These are phyloP conservation scores for Arachnomyces sp. DNA, from an alignment of 2,329 filamentous ascomycete genomes.

Conservation along the genomic window DNA sequence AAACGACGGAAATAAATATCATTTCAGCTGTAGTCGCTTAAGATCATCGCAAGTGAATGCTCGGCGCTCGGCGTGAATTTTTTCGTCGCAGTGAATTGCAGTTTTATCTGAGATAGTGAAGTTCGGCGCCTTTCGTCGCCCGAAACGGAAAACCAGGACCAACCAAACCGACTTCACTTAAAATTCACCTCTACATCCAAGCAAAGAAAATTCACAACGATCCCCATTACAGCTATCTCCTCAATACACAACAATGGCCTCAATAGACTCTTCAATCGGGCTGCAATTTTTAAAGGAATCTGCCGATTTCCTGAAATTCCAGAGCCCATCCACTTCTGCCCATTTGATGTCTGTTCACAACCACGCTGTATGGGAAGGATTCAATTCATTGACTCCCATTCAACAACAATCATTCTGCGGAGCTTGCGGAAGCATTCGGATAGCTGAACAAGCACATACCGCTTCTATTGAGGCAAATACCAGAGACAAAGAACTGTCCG, in stretches of 20 bases:
- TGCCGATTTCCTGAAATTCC: slow-evolving; percentile 22
- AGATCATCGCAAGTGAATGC: no score
- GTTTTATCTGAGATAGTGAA: no score
- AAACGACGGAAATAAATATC: no score
- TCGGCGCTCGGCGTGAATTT: no score
- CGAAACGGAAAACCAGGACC: no score
- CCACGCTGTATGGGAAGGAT: slow-evolving; percentile 26
- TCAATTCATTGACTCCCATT: slow-evolving; percentile 23
- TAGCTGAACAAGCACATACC: slow-evolving; percentile 23
- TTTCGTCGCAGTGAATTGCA: no score
- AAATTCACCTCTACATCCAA: not conserved
- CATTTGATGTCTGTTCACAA: slow-evolving; percentile 34
- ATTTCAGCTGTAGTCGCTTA: no score
- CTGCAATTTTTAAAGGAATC: slow-evolving; percentile 32
- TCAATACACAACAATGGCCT: slow-evolving; percentile 12
- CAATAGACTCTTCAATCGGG: slow-evolving; percentile 15
- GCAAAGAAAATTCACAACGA: no score
- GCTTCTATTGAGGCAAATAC: slow-evolving; percentile 18
- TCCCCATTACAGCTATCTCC: no score
- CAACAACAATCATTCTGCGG: slow-evolving; percentile 30
- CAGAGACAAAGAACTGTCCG: slow-evolving; percentile 8
- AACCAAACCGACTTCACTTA: no score
- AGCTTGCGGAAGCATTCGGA: slow-evolving; percentile 33
- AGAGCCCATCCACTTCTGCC: slow-evolving; percentile 34
- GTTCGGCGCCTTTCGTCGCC: no score